Conservation (phyloP, 192 early-diverging fungal genomes). For the Polychytrium aggregatum region DNA sequence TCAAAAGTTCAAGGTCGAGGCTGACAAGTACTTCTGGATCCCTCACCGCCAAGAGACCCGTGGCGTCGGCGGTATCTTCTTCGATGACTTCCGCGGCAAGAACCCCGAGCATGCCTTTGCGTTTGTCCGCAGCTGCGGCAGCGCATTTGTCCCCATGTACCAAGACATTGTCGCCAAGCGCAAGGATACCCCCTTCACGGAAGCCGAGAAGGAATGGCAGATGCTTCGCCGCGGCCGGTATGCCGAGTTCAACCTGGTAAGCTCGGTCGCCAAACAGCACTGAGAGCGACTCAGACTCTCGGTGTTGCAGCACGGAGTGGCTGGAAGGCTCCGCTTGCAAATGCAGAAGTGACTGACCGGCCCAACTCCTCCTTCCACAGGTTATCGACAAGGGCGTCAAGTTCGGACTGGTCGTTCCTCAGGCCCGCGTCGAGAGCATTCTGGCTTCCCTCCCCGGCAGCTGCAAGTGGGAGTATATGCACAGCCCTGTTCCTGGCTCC, state of each 20-base stretch:
- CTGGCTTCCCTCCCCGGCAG: slow-evolving; percentile 87
- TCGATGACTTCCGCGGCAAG: slow-evolving; percentile 70
- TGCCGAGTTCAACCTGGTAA: slow-evolving; percentile 95
- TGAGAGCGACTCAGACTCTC: too few relatives aligned
- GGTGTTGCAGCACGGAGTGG: too few relatives aligned
- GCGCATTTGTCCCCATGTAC: slow-evolving; percentile 72
- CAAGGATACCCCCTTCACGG: slow-evolving; percentile 69
- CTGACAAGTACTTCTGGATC: slow-evolving; percentile 87
- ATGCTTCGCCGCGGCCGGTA: slow-evolving; percentile 89
- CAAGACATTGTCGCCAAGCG: slow-evolving; percentile 73
- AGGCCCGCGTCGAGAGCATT: slow-evolving; percentile 90
- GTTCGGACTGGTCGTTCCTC: slow-evolving; percentile 92
- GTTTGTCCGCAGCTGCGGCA: slow-evolving; percentile 77
- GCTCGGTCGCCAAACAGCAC: too few relatives aligned
- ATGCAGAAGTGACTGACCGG: too few relatives aligned
- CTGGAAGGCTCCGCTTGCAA: too few relatives aligned
- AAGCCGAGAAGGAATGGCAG: slow-evolving; percentile 82
- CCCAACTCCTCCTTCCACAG: too few relatives aligned
- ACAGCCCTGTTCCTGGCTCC: slow-evolving; percentile 54
- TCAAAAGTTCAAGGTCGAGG: slow-evolving; percentile 87
- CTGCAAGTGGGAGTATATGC: slow-evolving; percentile 92
- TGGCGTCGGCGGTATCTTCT: slow-evolving; percentile 96
- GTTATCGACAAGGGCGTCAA: slow-evolving; percentile 97
- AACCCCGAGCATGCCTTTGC: slow-evolving; percentile 60
- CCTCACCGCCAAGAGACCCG: slow-evolving; percentile 80